Percentiles rank a stretch among this genome's conserved stretches.
These are phyloP conservation scores for Sindora glabra DNA, from an alignment of 306 rosid genomes.

Conservation along the genomic window DNA sequence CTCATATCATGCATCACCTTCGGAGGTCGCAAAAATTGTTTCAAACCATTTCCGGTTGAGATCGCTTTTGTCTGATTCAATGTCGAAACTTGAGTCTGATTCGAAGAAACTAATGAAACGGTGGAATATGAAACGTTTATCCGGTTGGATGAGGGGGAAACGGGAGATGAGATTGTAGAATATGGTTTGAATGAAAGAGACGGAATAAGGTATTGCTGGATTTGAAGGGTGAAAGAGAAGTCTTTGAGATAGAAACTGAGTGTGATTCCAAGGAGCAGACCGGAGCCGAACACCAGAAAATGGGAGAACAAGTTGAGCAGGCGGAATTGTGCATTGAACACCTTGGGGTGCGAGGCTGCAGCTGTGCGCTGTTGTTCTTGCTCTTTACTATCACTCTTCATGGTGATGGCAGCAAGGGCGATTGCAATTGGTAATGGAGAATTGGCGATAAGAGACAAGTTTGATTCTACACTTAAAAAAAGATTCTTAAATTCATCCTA, in stretches of 20 bases:
- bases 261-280: slow-evolving; percentile 51
- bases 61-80: neutral
- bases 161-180: neutral
- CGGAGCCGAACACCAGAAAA: slow-evolving; percentile 44
- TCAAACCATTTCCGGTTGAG: slow-evolving; percentile 18
- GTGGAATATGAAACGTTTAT: neutral
- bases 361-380: neutral
- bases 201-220: slow-evolving; percentile 7
- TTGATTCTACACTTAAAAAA: neutral
- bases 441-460: neutral
- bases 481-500: neutral
- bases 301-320: slow-evolving; percentile 28
- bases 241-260: slow-evolving; percentile 32
- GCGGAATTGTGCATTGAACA: slow-evolving; percentile 27
- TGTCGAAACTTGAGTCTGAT: neutral
- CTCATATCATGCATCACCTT: slow-evolving; percentile 48
- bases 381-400: slow-evolving; percentile 23
- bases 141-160: neutral
- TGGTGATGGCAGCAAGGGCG: neutral
- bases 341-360: slow-evolving; percentile 17
- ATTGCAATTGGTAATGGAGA: neutral
- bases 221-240: slow-evolving; percentile 24
- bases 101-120: neutral
- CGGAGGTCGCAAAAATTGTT: slow-evolving; percentile 29
- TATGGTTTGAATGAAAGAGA: neutral